These are phyloP conservation scores for Cronartium quercuum DNA, from an alignment of 1,284 basidiomycete species.

Conservation along the genomic window DNA sequence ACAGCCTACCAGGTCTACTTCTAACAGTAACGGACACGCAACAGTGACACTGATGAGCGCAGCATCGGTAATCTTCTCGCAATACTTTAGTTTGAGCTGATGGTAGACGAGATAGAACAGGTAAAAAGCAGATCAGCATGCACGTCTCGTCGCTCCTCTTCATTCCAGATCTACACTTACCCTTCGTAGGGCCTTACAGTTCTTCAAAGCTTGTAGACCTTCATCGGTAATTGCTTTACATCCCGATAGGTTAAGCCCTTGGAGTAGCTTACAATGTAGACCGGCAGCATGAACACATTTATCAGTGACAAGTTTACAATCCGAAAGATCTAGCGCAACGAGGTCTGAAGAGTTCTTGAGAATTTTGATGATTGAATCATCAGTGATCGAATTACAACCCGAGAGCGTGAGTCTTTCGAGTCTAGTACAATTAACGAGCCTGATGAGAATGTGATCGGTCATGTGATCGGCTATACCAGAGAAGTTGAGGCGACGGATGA, in stretches of 20 bases:
- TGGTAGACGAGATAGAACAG: background rate
- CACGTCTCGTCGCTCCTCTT: background rate
- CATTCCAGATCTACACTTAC: conserved; percentile 46
- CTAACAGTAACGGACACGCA: conserved; percentile 77
- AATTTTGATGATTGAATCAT: conserved; percentile 62
- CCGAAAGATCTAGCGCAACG: conserved; percentile 80
- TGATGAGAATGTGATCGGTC: conserved; percentile 68
- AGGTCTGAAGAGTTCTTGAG: conserved; percentile 63
- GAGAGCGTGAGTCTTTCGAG: conserved; percentile 88
- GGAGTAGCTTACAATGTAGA: conserved; percentile 64
- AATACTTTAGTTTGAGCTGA: conserved; percentile 76
- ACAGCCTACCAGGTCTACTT: conserved; percentile 86
- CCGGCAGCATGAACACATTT: conserved; percentile 66
- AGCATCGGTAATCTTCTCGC: conserved; percentile 70
- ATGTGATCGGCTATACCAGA: conserved; percentile 65
- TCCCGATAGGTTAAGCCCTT: conserved; percentile 84
- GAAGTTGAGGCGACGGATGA: conserved; percentile 88
- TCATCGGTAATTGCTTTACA: conserved; percentile 75
- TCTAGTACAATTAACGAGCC: conserved; percentile 68
- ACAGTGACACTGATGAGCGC: conserved; percentile 72
- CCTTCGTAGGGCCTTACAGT: conserved; percentile 67
- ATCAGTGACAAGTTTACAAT: conserved; percentile 58
- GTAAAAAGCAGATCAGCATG: background rate
- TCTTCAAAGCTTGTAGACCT: conserved; percentile 65
- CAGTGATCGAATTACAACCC: conserved; percentile 68